Conservation (phyloP, 2,329 filamentous ascomycete species). For the Rhinocladiella similis region DNA sequence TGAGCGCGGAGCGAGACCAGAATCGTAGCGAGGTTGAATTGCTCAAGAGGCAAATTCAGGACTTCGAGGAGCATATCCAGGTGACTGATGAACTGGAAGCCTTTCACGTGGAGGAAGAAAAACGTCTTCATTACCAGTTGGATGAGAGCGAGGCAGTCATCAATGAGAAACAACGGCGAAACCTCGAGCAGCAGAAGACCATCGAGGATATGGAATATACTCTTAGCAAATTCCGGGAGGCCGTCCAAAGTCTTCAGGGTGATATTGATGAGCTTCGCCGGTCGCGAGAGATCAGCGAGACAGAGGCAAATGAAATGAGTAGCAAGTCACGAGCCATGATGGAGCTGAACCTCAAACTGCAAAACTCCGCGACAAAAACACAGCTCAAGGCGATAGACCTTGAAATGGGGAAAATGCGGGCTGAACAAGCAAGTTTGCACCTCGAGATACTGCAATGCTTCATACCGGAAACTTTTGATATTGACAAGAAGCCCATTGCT, state of each 20-base stretch:
- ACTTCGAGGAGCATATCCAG: slow-evolving; percentile 85
- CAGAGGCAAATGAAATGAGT: slow-evolving; percentile 86
- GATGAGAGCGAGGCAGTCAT: slow-evolving; percentile 85
- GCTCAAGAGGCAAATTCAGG: slow-evolving; percentile 62
- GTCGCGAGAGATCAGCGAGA: slow-evolving; percentile 83
- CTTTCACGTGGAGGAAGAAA: slow-evolving; percentile 71
- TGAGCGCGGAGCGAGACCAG: slow-evolving; percentile 82
- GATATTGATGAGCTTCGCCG: slow-evolving; percentile 91
- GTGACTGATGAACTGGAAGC: slow-evolving; percentile 92
- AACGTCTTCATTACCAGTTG: slow-evolving; percentile 90
- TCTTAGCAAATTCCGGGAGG: slow-evolving; percentile 80
- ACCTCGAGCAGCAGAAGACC: slow-evolving; percentile 72
- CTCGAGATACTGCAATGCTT: slow-evolving; percentile 86
- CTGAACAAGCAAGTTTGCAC: slow-evolving; percentile 84
- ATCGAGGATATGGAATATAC: slow-evolving; percentile 91
- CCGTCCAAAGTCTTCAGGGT: slow-evolving; percentile 80
- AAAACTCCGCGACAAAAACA: slow-evolving; percentile 84
- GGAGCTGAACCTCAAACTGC: slow-evolving; percentile 93
- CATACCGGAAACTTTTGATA: slow-evolving; percentile 78
- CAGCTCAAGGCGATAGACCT: slow-evolving; percentile 94
- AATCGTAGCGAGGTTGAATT: slow-evolving; percentile 23
- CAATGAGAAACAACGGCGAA: slow-evolving; percentile 73
- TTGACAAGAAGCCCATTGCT: slow-evolving; percentile 81
- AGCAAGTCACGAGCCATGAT: slow-evolving; percentile 90
- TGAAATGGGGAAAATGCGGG: slow-evolving; percentile 81